These are phyloP conservation scores for Thalassiosira mediterranea DNA, from an alignment of 352 stramenopile genomes.

Conservation along the genomic window DNA sequence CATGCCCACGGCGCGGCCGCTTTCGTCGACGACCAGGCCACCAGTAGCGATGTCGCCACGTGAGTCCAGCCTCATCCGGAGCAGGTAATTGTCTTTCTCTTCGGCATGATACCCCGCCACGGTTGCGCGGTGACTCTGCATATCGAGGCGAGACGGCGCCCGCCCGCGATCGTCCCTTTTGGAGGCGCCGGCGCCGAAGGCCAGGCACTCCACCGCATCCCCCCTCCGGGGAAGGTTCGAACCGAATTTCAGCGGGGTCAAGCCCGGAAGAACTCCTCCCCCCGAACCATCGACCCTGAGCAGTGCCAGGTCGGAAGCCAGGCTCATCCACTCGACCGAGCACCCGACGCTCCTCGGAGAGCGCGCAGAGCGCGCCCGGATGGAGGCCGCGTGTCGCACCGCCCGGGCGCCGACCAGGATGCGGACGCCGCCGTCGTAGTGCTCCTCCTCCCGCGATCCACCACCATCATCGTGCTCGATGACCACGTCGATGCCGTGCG, in stretches of 20 bases:
- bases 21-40: not conserved
- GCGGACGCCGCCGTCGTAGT: slow-evolving; percentile 5
- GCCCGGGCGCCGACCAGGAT: slow-evolving; percentile 58
- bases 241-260: not conserved
- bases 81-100: not conserved
- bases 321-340: slow-evolving; percentile 40
- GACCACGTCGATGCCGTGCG: too few relatives aligned
- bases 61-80: not conserved
- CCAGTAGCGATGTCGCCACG: too few relatives aligned
- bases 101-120: not conserved
- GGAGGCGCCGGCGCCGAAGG: too few relatives aligned
- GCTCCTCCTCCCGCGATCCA: too few relatives aligned
- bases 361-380: slow-evolving; percentile 38
- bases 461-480: too few relatives aligned
- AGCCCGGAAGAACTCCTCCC: slow-evolving; percentile 15
- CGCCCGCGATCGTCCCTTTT: too few relatives aligned
- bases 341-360: slow-evolving; percentile 40
- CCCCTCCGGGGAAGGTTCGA: not conserved
- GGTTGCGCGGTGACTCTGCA: not conserved
- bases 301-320: slow-evolving; percentile 56
- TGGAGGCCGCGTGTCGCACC: slow-evolving; percentile 28
- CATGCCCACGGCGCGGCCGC: not conserved
- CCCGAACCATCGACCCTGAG: slow-evolving; percentile 34
- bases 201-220: not conserved
- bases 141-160: not conserved